phyloP scores from a whole-genome alignment of 1,284 basidiomycete genomes.

The Xerocomus nothofagi region DNA sequence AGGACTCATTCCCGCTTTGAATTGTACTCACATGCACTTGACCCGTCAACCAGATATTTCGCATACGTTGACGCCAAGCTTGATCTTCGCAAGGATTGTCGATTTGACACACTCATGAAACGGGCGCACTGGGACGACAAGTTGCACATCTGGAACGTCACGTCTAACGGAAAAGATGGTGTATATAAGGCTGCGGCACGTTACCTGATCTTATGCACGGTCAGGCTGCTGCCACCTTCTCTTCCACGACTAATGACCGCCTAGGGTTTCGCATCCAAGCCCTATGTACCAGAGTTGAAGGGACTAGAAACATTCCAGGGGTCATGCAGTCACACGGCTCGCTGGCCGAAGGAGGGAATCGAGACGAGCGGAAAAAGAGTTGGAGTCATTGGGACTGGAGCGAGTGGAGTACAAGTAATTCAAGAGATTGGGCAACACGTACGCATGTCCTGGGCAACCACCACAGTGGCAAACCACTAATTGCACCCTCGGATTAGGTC shows the following conservation, averaged over 20 bases:
- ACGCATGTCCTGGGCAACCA: neutral
- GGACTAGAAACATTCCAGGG: slow-evolving; percentile 16
- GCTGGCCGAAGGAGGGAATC: too few species aligned
- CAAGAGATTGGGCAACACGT: slow-evolving; percentile 18
- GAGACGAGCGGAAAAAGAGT: slow-evolving; percentile 17
- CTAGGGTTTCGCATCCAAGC: slow-evolving; percentile 16
- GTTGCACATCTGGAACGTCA: slow-evolving; percentile 15
- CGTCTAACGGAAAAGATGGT: slow-evolving; percentile 13
- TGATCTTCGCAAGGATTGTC: slow-evolving; percentile 18
- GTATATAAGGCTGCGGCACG: too few species aligned
- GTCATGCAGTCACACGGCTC: slow-evolving; percentile 7
- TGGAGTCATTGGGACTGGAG: slow-evolving; percentile 22
- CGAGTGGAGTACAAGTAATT: too few species aligned
- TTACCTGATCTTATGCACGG: slow-evolving; percentile 20
- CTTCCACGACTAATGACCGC: neutral
- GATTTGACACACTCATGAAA: slow-evolving; percentile 12
- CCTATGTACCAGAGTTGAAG: slow-evolving; percentile 14
- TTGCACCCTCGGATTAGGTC: neutral
- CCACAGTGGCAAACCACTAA: neutral
- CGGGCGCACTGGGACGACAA: slow-evolving; percentile 18
- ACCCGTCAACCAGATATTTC: neutral
- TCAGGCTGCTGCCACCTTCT: neutral
- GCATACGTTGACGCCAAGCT: slow-evolving; percentile 13
- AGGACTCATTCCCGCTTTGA: neutral
- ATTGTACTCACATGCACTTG: neutral